Evolutionary conservation across 306 rosid genomes (phyloP).

Genomic region (Coriaria nepalensis): DNA sequence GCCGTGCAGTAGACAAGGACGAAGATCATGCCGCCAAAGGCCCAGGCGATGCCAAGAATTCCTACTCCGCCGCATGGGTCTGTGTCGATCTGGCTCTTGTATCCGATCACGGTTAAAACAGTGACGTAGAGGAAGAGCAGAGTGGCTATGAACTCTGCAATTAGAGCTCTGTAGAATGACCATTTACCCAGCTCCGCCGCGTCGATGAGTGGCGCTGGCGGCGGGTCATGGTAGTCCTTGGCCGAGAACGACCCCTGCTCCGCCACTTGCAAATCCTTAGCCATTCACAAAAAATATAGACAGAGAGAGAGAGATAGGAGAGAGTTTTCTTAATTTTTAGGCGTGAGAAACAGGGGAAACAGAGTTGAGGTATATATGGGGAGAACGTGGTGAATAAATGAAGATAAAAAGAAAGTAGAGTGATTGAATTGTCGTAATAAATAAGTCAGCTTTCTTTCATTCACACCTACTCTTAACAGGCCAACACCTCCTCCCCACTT

Average conservation of each 20-base stretch:
- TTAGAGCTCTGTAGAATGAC: conserved; percentile 60
- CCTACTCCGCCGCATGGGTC: conserved; percentile 50
- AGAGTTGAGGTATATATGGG: too few relatives aligned
- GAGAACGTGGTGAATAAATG: too few relatives aligned
- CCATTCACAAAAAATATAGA: conserved; percentile 13
- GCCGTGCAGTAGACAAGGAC: conserved; percentile 94
- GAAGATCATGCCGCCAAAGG: conserved; percentile 93
- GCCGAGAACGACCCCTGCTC: conserved; percentile 40
- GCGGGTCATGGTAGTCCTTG: conserved; percentile 68
- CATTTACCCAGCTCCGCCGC: conserved; percentile 39
- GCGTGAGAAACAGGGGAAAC: neutral
- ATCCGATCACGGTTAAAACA: conserved; percentile 44
- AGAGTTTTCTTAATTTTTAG: neutral
- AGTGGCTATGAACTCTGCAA: conserved; percentile 59
- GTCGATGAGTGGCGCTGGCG: conserved; percentile 46
- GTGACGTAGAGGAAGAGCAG: conserved; percentile 52
- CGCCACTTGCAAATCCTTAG: conserved; percentile 31
- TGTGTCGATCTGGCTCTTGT: conserved; percentile 30
- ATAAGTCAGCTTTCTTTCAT: too few relatives aligned
- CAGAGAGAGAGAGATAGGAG: conserved; percentile 1
- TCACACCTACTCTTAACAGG: too few relatives aligned
- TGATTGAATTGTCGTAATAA: too few relatives aligned
- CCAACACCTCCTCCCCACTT: too few relatives aligned
- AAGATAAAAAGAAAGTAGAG: too few relatives aligned
- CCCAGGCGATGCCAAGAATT: conserved; percentile 55